These are phyloP conservation scores for Monosporascus sp. DNA, from an alignment of 2,329 filamentous ascomycete genomes.

Conservation along the genomic window DNA sequence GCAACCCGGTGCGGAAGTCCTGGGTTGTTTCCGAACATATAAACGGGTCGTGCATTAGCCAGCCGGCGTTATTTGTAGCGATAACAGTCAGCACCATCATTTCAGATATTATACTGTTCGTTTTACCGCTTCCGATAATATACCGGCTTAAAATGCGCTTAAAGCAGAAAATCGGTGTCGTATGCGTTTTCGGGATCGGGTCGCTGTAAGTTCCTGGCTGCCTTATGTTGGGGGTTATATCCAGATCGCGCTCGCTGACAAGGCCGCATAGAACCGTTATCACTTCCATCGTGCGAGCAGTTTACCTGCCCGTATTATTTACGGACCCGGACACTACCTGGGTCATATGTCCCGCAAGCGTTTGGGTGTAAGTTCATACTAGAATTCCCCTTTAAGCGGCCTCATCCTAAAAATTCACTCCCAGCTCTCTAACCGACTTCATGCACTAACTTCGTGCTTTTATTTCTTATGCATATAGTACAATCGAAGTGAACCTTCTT, in stretches of 20 bases:
- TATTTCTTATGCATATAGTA: conserved; percentile 8
- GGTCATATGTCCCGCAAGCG: neutral
- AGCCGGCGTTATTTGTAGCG: conserved; percentile 35
- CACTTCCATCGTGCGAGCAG: conserved; percentile 4
- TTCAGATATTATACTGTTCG: conserved; percentile 34
- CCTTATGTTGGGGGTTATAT: too few species aligned
- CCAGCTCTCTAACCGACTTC: neutral
- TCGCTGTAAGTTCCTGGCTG: conserved; percentile 22
- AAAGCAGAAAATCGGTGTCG: conserved; percentile 33
- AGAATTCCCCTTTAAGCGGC: too few species aligned
- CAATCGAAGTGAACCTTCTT: conserved; percentile 24
- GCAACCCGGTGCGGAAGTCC: conserved; percentile 14
- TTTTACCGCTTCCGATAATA: conserved; percentile 34
- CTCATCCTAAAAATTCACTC: too few species aligned
- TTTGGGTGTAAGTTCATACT: conserved; percentile 5
- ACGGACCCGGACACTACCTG: conserved; percentile 2
- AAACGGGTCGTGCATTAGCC: conserved; percentile 28
- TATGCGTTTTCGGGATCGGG: conserved; percentile 34
- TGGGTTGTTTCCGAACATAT: conserved; percentile 17
- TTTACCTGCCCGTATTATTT: conserved; percentile 1
- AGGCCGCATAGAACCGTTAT: conserved; percentile 1
- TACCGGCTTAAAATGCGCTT: conserved; percentile 31
- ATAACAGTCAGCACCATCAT: conserved; percentile 36
- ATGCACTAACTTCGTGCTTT: too few species aligned
- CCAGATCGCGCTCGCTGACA: neutral